Percentiles rank a stretch among this genome's conserved stretches.
Evolutionary conservation across 2,329 filamentous ascomycete species (phyloP).

Genomic region (Microdochium nivale): DNA sequence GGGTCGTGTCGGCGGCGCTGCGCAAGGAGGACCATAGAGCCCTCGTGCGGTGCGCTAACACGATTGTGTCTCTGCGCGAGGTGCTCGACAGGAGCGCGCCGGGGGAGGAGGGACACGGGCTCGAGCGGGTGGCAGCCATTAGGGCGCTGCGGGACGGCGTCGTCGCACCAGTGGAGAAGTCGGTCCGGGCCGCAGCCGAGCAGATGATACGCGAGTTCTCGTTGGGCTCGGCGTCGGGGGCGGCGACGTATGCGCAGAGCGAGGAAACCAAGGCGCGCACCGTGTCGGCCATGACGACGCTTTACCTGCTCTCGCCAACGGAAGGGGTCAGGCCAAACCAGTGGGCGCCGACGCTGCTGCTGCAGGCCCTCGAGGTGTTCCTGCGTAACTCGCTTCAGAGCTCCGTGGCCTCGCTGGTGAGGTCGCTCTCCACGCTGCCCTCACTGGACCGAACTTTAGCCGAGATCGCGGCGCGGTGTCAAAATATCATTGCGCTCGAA

Average conservation of each 20-base stretch:
- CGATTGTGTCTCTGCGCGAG: conserved; percentile 66
- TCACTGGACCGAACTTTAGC: conserved; percentile 72
- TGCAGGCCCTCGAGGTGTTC: conserved; percentile 72
- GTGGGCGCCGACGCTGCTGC: conserved; percentile 60
- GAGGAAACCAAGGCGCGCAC: conserved; percentile 71
- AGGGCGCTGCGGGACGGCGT: conserved; percentile 62
- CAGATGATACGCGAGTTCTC: conserved; percentile 79
- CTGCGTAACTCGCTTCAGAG: conserved; percentile 73
- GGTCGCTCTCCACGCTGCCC: conserved; percentile 72
- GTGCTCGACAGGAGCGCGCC: conserved; percentile 58
- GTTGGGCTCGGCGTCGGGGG: conserved; percentile 45
- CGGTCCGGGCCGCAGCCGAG: conserved; percentile 65
- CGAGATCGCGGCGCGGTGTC: conserved; percentile 77
- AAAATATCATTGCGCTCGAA: conserved; percentile 86
- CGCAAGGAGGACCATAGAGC: conserved; percentile 66
- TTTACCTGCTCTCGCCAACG: conserved; percentile 75
- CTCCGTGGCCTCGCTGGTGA: conserved; percentile 64
- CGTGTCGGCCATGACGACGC: conserved; percentile 62
- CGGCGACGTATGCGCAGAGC: conserved; percentile 50
- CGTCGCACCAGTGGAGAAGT: conserved; percentile 63
- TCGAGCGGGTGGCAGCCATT: conserved; percentile 68
- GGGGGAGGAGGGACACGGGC: conserved; percentile 66
- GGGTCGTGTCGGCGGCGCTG: conserved; percentile 11
- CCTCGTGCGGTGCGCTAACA: conserved; percentile 74
- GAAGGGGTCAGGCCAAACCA: conserved; percentile 41